Evolutionary conservation across 495 filamentous ascomycete genomes (phyloP).

Genomic region (Aspergillus heteromorphus): DNA sequence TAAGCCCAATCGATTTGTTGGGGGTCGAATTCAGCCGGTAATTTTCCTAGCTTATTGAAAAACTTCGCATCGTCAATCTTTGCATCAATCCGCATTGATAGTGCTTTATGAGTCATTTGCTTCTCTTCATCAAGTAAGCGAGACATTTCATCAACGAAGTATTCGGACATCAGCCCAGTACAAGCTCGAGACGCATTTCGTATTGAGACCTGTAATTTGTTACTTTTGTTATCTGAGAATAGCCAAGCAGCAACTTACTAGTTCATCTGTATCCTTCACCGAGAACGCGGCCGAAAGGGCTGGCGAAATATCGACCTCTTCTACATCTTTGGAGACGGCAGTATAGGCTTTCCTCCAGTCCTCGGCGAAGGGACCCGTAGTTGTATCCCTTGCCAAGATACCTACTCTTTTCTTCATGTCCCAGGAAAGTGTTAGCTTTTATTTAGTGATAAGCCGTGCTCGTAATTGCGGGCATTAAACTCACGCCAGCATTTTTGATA

Average conservation of each 20-base stretch:
- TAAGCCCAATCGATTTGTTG: conserved; percentile 89
- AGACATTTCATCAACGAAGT: conserved; percentile 97
- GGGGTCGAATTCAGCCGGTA: conserved; percentile 84
- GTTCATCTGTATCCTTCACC: conserved; percentile 93
- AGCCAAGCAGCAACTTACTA: conserved; percentile 43
- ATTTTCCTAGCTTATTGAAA: conserved; percentile 76
- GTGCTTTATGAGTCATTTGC: conserved; percentile 83
- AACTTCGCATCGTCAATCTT: conserved; percentile 93
- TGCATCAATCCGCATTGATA: conserved; percentile 76
- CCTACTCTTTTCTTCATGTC: conserved; percentile 75
- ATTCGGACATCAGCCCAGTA: conserved; percentile 84
- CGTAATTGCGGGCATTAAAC: conserved; percentile 19
- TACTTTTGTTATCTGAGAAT: neutral
- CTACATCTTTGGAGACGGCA: conserved; percentile 72
- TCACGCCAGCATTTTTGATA: conserved; percentile 83
- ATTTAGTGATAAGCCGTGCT: neutral
- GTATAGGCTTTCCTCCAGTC: conserved; percentile 85
- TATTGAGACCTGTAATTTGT: conserved; percentile 64
- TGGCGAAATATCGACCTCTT: conserved; percentile 80
- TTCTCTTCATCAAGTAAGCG: conserved; percentile 90
- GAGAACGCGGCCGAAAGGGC: conserved; percentile 80
- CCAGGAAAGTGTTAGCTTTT: neutral
- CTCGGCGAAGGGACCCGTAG: conserved; percentile 84
- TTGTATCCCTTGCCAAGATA: conserved; percentile 72
- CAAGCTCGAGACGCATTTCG: conserved; percentile 89